Evolutionary conservation across 306 rosid genomes (phyloP), one percentile per base, ranked within the genome.

Genomic region (Hippophae rhamnoides): DNA sequence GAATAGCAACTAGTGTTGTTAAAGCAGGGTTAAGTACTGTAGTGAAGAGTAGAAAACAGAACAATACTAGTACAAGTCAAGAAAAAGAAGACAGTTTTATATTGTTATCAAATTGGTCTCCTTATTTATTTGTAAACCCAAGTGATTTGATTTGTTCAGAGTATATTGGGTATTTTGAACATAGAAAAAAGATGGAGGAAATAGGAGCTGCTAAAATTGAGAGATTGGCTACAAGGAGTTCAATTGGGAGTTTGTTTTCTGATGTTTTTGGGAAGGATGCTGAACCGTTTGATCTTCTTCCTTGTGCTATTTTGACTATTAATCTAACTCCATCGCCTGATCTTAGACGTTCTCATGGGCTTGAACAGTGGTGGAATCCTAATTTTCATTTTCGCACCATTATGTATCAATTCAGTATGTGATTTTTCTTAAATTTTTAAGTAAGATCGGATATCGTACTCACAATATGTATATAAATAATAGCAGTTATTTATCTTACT

Each of bases 361-460:
- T 64, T 61, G 52, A 50, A 13, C 78, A 68, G 25, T 72, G 78
- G 78, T 77, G 74, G 71, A 25, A 58, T 45, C 76, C 60, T 42
- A 11, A 31, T 47, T 43, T 62, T 5, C 72, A 9, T 4, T 57
- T 0, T 57, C 66, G 31, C 12, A 52, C 58, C 46, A 7, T 52
- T 6, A 5, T 53, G 2, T 47, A 60, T 31, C 54, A 41, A 5
- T 63, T 55, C 46, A 41, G 50, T 41, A 26, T 9, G 10, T 63
- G 38, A 52, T 52, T 3, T 18, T 18, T n/a, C n/a, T n/a, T n/a
- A n/a, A n/a, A n/a, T n/a, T n/a, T n/a, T n/a, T n/a, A n/a, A n/a
- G n/a, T n/a, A n/a, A n/a, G n/a, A n/a, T n/a, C n/a, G n/a, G n/a
- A n/a, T n/a, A n/a, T n/a, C n/a, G n/a, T n/a, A n/a, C n/a, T n/a